Percentiles rank a stretch among this genome's conserved stretches.
phyloP scores from a whole-genome alignment of 768 basidiomycete species.

The Boletus pseudo-olivaceus region DNA sequence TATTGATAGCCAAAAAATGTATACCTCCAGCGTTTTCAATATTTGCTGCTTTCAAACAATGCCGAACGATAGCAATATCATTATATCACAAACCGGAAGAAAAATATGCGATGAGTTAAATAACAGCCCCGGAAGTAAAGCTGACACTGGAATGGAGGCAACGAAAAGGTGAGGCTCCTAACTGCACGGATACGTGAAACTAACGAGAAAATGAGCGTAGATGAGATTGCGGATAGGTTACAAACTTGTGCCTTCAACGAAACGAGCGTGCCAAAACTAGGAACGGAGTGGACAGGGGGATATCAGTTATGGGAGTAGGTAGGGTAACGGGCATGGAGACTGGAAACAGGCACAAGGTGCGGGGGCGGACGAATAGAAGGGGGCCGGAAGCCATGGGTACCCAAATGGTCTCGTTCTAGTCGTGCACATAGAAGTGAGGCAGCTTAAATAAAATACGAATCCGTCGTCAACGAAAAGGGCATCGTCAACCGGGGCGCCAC shows the following conservation, averaged over 20 bases:
- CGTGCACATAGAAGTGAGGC: slow-evolving; percentile 21
- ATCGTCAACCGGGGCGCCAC: slow-evolving; percentile 1
- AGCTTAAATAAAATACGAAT: slow-evolving; percentile 18
- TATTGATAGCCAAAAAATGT: not conserved
- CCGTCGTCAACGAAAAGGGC: slow-evolving; percentile 11
- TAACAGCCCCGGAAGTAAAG: slow-evolving; percentile 27
- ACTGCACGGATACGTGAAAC: slow-evolving; percentile 16
- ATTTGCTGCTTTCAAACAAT: not conserved
- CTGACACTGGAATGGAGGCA: slow-evolving; percentile 13
- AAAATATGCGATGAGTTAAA: slow-evolving; percentile 35
- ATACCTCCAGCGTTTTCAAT: not conserved
- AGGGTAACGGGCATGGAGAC: slow-evolving; percentile 26
- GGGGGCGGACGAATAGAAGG: slow-evolving; percentile 16
- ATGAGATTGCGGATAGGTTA: slow-evolving; percentile 32
- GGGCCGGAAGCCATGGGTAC: slow-evolving; percentile 25
- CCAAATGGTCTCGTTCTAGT: slow-evolving; percentile 27
- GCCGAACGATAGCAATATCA: slow-evolving; percentile 31
- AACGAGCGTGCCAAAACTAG: slow-evolving; percentile 23
- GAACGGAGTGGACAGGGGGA: slow-evolving; percentile 17
- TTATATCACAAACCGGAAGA: slow-evolving; percentile 40
- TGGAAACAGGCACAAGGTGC: slow-evolving; percentile 18
- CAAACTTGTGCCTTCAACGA: slow-evolving; percentile 31
- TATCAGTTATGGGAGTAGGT: slow-evolving; percentile 31
- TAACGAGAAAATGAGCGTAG: slow-evolving; percentile 28
- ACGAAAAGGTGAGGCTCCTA: slow-evolving; percentile 10